Evolutionary conservation across 768 basidiomycete species (phyloP).

Genomic region (Omphalotus guepiniiformis): DNA sequence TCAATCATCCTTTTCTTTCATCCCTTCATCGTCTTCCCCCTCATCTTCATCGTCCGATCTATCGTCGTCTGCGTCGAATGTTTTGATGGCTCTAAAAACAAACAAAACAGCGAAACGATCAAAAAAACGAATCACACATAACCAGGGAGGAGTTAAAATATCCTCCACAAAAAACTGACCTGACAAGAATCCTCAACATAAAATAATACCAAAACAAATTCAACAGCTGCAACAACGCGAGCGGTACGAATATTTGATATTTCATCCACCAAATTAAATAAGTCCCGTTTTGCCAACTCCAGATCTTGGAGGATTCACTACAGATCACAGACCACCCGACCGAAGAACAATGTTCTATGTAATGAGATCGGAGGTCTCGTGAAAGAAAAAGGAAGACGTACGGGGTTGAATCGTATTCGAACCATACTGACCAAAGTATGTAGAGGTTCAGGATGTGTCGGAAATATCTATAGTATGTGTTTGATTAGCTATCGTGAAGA

Average conservation of each 20-base stretch:
- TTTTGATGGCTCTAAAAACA: slow-evolving; percentile 40
- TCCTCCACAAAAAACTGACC: slow-evolving; percentile 1
- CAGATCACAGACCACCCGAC: no score
- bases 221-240: slow-evolving; percentile 57
- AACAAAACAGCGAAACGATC: background rate
- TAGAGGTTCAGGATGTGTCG: slow-evolving; percentile 86
- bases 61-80: slow-evolving; percentile 44
- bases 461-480: slow-evolving; percentile 93
- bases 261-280: slow-evolving; percentile 64
- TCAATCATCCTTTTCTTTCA: no score
- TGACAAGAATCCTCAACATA: slow-evolving; percentile 50
- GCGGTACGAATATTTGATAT: slow-evolving; percentile 59
- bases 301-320: slow-evolving; percentile 21
- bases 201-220: slow-evolving; percentile 77
- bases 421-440: slow-evolving; percentile 87
- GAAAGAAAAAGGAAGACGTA: slow-evolving; percentile 34
- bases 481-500: no score
- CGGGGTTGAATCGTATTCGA: slow-evolving; percentile 72
- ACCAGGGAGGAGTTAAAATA: slow-evolving; percentile 2
- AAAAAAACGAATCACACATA: background rate
- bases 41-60: slow-evolving; percentile 62
- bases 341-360: background rate
- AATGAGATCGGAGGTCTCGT: background rate
- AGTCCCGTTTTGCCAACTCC: slow-evolving; percentile 44
- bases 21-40: slow-evolving; percentile 37